Conservation (phyloP, 2,329 filamentous ascomycete species). For the Fusarium sp. region DNA sequence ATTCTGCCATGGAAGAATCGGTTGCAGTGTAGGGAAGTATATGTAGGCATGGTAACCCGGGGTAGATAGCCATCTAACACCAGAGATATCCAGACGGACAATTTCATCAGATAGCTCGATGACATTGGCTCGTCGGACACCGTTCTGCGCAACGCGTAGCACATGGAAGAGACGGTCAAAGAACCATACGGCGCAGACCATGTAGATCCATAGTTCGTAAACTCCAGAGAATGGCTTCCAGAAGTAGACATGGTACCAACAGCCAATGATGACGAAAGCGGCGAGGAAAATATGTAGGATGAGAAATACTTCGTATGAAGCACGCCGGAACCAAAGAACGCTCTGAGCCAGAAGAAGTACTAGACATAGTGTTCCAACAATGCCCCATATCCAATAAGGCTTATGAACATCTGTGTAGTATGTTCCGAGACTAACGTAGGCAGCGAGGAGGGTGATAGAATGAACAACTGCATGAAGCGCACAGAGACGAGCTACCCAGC, state of each 20-base stretch:
- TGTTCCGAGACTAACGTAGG: accelerated
- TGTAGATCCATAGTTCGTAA: not conserved
- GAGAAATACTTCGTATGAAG: not conserved
- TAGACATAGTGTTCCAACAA: not conserved
- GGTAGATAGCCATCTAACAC: not conserved
- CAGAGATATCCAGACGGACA: not conserved
- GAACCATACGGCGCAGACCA: not conserved
- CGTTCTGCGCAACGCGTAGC: not conserved
- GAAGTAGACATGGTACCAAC: not conserved
- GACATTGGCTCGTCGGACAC: accelerated
- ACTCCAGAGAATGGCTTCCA: not conserved
- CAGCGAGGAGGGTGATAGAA: not conserved
- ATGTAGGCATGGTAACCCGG: not conserved
- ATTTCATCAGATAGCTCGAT: not conserved
- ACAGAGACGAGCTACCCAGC: not conserved
- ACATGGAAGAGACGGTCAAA: not conserved
- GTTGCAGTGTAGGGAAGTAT: not conserved
- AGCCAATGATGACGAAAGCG: not conserved
- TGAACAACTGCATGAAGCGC: not conserved
- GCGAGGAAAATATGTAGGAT: not conserved
- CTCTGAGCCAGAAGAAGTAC: accelerated
- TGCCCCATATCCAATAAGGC: not conserved
- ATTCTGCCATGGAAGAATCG: not conserved
- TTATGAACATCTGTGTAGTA: not conserved
- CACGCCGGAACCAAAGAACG: not conserved